These are phyloP conservation scores for Endothia cerciana DNA, from an alignment of 2,329 filamentous ascomycete species.

Conservation along the genomic window DNA sequence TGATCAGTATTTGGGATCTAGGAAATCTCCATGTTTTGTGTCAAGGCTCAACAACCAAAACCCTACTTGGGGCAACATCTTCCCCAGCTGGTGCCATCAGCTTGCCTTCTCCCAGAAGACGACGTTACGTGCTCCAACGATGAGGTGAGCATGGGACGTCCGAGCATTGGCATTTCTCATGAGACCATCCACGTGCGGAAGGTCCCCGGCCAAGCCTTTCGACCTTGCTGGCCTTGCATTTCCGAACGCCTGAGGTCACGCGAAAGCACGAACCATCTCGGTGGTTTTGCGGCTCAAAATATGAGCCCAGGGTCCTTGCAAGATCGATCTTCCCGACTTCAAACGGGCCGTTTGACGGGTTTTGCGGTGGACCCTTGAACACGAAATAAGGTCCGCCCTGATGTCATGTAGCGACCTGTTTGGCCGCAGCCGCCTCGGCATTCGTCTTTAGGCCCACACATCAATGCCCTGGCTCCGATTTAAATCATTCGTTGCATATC, in stretches of 20 bases:
- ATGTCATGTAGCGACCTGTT: slow-evolving; percentile 25
- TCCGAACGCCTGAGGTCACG: slow-evolving; percentile 16
- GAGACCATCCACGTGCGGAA: not conserved
- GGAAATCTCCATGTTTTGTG: slow-evolving; percentile 4
- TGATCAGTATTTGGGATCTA: slow-evolving; percentile 8
- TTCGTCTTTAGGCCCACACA: slow-evolving; percentile 22
- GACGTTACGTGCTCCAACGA: not conserved
- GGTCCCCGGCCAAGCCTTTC: not conserved
- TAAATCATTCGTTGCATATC: slow-evolving; percentile 26
- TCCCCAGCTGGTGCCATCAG: not conserved
- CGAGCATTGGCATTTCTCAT: not conserved
- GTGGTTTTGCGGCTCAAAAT: slow-evolving; percentile 30
- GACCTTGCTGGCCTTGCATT: not conserved
- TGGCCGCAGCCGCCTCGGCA: slow-evolving; percentile 24
- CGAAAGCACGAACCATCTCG: slow-evolving; percentile 27
- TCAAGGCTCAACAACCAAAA: not conserved
- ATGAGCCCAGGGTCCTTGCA: slow-evolving; percentile 15
- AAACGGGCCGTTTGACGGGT: slow-evolving; percentile 31
- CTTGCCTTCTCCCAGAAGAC: not conserved
- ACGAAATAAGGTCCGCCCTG: slow-evolving; percentile 22
- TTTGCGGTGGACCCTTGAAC: slow-evolving; percentile 10
- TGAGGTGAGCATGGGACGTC: not conserved
- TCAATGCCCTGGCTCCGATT: slow-evolving; percentile 15
- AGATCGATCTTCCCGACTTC: slow-evolving; percentile 23
- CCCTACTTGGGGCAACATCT: not conserved